phyloP scores from a whole-genome alignment of 768 basidiomycete species.

The Xerocomus potaroensis region DNA sequence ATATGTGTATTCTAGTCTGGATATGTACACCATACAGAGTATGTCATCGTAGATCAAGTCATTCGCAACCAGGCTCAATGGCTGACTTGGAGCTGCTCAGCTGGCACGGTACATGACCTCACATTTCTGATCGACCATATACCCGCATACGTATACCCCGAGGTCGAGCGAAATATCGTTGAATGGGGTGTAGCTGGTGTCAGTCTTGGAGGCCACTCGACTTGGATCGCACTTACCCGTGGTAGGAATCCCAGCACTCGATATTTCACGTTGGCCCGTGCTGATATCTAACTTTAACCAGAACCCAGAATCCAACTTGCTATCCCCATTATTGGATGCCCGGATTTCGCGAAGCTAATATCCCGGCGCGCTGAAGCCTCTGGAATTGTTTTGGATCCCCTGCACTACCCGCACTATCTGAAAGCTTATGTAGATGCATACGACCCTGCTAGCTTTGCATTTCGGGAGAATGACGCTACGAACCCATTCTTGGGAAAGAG shows the following conservation, averaged over 20 bases:
- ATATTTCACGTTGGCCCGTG: neutral
- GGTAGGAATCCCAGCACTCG: constrained; percentile 26
- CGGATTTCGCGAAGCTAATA: constrained; percentile 60
- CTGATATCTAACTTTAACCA: constrained; percentile 13
- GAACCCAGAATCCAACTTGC: constrained; percentile 45
- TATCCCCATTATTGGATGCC: constrained; percentile 64
- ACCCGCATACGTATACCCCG: constrained; percentile 68
- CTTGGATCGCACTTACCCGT: constrained; percentile 64
- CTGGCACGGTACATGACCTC: constrained; percentile 70
- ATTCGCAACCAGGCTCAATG: neutral
- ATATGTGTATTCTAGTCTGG: constrained; percentile 17
- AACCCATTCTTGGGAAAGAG: constrained; percentile 71
- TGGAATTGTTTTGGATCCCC: constrained; percentile 43
- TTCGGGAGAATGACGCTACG: constrained; percentile 30
- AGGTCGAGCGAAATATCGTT: constrained; percentile 52
- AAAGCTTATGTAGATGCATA: constrained; percentile 40
- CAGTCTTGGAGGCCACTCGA: constrained; percentile 81
- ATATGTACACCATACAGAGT: constrained; percentile 33
- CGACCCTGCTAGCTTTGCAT: constrained; percentile 46
- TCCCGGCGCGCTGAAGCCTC: constrained; percentile 46
- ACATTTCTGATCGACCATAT: constrained; percentile 81
- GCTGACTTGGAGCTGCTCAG: constrained; percentile 13
- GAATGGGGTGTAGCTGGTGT: constrained; percentile 73
- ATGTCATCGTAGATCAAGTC: neutral
- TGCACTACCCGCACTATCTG: constrained; percentile 55